These are phyloP conservation scores for Sclerotinia sclerotiorum DNA, from an alignment of 2,329 filamentous ascomycete species.

Conservation along the genomic window DNA sequence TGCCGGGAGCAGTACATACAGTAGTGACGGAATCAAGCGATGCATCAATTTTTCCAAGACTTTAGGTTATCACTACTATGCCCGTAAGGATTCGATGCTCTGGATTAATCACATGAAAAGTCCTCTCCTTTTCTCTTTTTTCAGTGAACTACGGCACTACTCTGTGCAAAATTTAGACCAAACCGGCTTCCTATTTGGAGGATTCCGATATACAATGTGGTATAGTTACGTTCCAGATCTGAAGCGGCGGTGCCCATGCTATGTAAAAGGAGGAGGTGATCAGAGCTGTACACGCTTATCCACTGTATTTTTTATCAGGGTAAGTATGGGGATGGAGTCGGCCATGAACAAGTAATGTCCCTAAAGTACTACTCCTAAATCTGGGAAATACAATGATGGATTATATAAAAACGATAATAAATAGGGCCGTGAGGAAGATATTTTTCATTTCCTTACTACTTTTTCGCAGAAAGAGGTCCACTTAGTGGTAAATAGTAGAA, in stretches of 20 bases:
- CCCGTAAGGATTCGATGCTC: background rate
- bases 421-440: slow-evolving; percentile 7
- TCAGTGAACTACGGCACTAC: background rate
- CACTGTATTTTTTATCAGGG: background rate
- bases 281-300: background rate
- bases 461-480: background rate
- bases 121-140: background rate
- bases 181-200: background rate
- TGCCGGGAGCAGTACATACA: too few relatives aligned
- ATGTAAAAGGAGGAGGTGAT: background rate
- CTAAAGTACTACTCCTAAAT: background rate
- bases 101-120: background rate
- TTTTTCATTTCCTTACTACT: background rate
- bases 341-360: background rate
- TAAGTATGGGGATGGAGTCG: background rate
- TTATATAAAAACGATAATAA: slow-evolving; percentile 20
- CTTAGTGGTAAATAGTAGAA: background rate
- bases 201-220: background rate
- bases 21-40: background rate
- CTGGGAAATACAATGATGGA: too few relatives aligned
- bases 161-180: background rate
- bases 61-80: background rate
- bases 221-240: background rate
- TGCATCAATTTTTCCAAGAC: background rate
- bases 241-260: background rate